Evolutionary conservation across 805 yeast species (phyloP), one percentile per base, ranked within the genome.

Genomic region (Candida germanica): DNA sequence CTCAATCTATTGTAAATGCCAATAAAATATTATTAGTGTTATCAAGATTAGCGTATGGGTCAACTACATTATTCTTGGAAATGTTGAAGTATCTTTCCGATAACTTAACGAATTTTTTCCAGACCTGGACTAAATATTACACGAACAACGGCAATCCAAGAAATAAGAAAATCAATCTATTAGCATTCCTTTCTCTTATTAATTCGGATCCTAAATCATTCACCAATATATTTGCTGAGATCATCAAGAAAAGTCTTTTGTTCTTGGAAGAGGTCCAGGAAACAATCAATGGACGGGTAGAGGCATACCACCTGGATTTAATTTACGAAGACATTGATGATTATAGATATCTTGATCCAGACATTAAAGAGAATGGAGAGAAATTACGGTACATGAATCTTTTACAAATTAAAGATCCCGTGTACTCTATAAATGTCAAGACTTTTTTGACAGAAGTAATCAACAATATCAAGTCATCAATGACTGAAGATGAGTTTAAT

Each of bases 261-360:
- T 69, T 83, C 40, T 53, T 86, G 32, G 96, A 89, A 48, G 95
- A 87, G 51, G 69, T 83, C 10, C 75, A 79, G 38, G 97, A 89
- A 52, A 43, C 51, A 7, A 44, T 33, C 4, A 44, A 48, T 5
- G 72, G 71, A 0, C 43, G 46, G 5, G 61, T 69, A 33, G 60
- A 56, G 29, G 62, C 58, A 11, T 68, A 68, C 45, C 51, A 51
- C 19, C 63, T 57, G 31, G 67, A 65, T 42, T 56, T 54, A 35
- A 43, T 56, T 5, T 67, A 66, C 30, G 66, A 62, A 31, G 73
- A 67, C 37, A 59, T 67, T 19, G 69, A 67, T 43, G 70, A 67
- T 39, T 66, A 65, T 41, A 47, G 60, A 5, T 68, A 64, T 44
- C 45, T 60, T 32, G 73, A 67, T 42, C 61, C 64, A 6, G 65